Percentiles rank a stretch among this genome's conserved stretches.
Conservation (phyloP, 148 eudicot genomes). For the Rhododendron williamsianum region DNA sequence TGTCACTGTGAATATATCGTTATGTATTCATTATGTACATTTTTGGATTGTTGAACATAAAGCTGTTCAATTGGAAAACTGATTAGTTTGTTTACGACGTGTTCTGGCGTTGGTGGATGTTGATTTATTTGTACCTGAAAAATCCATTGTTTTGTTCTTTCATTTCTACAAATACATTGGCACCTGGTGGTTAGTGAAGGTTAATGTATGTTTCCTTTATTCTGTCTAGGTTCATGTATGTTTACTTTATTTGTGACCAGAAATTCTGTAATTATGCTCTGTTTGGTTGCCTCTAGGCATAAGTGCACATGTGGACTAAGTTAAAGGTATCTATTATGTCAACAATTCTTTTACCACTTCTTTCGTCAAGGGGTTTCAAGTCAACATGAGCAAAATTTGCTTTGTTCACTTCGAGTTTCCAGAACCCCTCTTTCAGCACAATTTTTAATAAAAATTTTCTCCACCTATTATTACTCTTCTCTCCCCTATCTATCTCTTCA, state of each 20-base stretch:
- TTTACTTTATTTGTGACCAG: not conserved
- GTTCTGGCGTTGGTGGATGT: not conserved
- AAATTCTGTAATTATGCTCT: not conserved
- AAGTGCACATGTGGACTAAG: not conserved
- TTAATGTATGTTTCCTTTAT: not conserved
- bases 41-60: slow-evolving; percentile 11
- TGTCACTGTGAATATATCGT: slow-evolving; percentile 9
- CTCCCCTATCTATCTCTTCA: not conserved
- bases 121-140: not conserved
- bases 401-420: not conserved
- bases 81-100: not conserved
- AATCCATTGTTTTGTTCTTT: not conserved
- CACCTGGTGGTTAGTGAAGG: not conserved
- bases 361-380: not conserved
- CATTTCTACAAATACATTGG: not conserved
- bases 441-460: not conserved
- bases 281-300: not conserved
- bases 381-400: not conserved
- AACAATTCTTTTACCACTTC: not conserved
- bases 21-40: slow-evolving; percentile 9
- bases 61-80: slow-evolving; percentile 6
- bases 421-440: not conserved
- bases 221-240: not conserved
- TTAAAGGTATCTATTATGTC: not conserved
- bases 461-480: not conserved